These are phyloP conservation scores for Cenchrus fungigraminus DNA, from an alignment of 176 grass and related monocot species.

Conservation along the genomic window DNA sequence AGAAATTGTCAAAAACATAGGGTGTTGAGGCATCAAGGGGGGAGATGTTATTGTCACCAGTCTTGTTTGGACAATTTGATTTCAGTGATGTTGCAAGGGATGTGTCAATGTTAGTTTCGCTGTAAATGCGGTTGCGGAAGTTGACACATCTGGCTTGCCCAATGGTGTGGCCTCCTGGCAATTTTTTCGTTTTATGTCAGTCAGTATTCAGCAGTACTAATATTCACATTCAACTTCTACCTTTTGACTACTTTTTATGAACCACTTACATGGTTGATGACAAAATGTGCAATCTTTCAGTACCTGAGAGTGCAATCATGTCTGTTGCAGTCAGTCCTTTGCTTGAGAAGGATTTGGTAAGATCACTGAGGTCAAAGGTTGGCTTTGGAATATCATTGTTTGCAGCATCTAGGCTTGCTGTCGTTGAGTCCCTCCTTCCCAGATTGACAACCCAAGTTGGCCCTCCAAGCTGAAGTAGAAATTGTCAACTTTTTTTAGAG, in stretches of 20 bases:
- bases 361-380: conserved; percentile 40
- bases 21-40: conserved; percentile 53
- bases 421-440: conserved; percentile 58
- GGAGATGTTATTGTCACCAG: conserved; percentile 60
- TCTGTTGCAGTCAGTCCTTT: conserved; percentile 56
- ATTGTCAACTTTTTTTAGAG: neutral
- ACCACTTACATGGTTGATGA: neutral
- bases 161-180: conserved; percentile 55
- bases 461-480: conserved; percentile 59
- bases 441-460: conserved; percentile 59
- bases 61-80: conserved; percentile 53
- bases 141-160: conserved; percentile 58
- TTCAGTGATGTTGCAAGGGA: conserved; percentile 48
- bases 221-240: neutral
- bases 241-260: neutral
- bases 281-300: neutral
- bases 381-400: conserved; percentile 59
- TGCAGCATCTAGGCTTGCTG: conserved; percentile 54
- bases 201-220: neutral
- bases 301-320: conserved; percentile 75
- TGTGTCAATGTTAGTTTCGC: conserved; percentile 56
- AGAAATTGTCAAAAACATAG: conserved; percentile 44
- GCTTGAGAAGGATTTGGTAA: conserved; percentile 54
- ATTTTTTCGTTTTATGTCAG: neutral
- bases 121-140: conserved; percentile 57